A percentile compares a stretch with the other conserved stretches of the same genome.
phyloP scores from a whole-genome alignment of 805 yeast genomes.

The Kuraishia borneana region DNA sequence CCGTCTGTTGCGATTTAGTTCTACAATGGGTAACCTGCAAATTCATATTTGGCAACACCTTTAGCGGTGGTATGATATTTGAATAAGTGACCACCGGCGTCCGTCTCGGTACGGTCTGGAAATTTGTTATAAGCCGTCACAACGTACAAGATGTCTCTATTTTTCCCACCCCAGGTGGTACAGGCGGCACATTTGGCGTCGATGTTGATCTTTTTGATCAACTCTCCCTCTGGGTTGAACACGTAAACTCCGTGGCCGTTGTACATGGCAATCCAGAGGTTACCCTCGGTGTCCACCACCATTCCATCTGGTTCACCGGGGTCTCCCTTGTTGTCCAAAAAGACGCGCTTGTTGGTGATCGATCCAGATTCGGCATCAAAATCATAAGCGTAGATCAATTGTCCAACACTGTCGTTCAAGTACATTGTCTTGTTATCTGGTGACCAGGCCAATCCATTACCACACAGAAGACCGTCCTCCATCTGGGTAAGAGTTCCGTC shows the following conservation, averaged over 20 bases:
- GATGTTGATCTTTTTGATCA: constrained; percentile 10
- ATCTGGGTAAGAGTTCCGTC: constrained; percentile 16
- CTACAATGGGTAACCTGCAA: constrained; percentile 9
- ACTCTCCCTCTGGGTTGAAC: constrained; percentile 14
- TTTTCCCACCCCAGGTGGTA: constrained; percentile 23
- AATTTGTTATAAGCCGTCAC: constrained; percentile 12
- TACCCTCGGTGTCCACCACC: constrained; percentile 9
- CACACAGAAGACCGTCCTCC: constrained; percentile 19
- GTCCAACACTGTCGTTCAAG: constrained; percentile 8
- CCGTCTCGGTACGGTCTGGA: constrained; percentile 3
- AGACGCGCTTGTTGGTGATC: constrained; percentile 6
- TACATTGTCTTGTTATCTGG: constrained; percentile 9
- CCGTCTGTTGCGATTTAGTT: not conserved
- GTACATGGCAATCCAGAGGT: constrained; percentile 10
- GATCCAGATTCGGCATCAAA: constrained; percentile 7
- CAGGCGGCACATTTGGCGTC: constrained; percentile 16
- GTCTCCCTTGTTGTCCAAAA: constrained; percentile 5
- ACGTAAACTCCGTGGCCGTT: constrained; percentile 12
- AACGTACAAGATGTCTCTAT: constrained; percentile 15
- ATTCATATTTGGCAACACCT: constrained; percentile 17
- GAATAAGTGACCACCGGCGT: constrained; percentile 21
- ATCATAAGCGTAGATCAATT: constrained; percentile 7
- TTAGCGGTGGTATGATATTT: constrained; percentile 11
- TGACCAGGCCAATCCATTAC: constrained; percentile 12
- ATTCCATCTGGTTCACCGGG: constrained; percentile 10